Percentiles rank a stretch among this genome's conserved stretches.
Conservation (phyloP, 345 rosid species). For the Populus euphratica region DNA sequence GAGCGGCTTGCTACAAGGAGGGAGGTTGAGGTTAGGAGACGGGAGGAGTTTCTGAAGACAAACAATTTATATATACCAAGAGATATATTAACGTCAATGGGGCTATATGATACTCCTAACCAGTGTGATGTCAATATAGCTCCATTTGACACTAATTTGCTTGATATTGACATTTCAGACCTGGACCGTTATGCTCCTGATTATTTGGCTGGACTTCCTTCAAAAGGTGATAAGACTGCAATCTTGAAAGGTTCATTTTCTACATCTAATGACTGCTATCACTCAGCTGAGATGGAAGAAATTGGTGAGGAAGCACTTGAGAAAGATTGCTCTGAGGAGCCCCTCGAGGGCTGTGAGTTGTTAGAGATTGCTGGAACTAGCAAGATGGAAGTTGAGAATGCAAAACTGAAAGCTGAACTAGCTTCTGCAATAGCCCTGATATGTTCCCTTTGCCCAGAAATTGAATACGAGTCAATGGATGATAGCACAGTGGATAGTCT, state of each 20-base stretch:
- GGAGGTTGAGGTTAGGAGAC: conserved; percentile 80
- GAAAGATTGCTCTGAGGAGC: conserved; percentile 46
- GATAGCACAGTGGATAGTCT: conserved; percentile 53
- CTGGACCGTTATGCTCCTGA: conserved; percentile 88
- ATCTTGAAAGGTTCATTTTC: conserved; percentile 57
- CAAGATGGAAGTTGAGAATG: conserved; percentile 94
- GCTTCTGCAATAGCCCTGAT: conserved; percentile 82
- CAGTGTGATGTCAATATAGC: conserved; percentile 91
- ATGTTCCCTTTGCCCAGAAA: conserved; percentile 62
- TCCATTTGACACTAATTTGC: conserved; percentile 74
- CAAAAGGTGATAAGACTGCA: conserved; percentile 47
- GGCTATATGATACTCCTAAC: conserved; percentile 75
- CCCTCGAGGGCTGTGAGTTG: conserved; percentile 62
- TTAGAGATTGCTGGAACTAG: conserved; percentile 92
- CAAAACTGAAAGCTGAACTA: conserved; percentile 93
- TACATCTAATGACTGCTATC: conserved; percentile 59
- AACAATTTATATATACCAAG: conserved; percentile 64
- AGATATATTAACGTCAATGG: conserved; percentile 81
- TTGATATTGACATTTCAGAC: conserved; percentile 72
- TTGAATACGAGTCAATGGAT: conserved; percentile 63
- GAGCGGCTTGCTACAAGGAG: conserved; percentile 90
- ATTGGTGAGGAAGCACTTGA: conserved; percentile 36
- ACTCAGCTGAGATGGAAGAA: conserved; percentile 56
- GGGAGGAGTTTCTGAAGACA: conserved; percentile 77
- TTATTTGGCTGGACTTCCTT: conserved; percentile 52